Percentiles rank a stretch among this genome's conserved stretches.
phyloP scores from a whole-genome alignment of 1,284 basidiomycete genomes.

The Ustilago nuda region DNA sequence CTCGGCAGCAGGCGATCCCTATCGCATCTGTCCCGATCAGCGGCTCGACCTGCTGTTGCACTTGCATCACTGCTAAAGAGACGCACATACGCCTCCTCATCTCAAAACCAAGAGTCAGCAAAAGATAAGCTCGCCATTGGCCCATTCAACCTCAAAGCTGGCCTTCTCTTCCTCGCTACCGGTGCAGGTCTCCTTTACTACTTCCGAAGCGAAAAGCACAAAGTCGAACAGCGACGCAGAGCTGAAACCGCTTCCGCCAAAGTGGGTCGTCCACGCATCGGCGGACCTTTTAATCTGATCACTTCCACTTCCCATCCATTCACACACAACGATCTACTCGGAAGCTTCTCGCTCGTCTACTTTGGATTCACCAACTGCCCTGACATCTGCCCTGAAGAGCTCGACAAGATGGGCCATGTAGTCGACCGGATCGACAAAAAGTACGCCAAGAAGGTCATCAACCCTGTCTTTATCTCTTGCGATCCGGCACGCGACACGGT shows the following conservation, averaged over 20 bases:
- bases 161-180: slow-evolving; percentile 82
- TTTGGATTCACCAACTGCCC: slow-evolving; percentile 79
- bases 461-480: slow-evolving; percentile 91
- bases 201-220: slow-evolving; percentile 85
- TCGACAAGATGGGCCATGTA: slow-evolving; percentile 93
- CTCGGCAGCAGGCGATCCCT: slow-evolving; percentile 9
- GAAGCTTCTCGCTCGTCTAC: slow-evolving; percentile 84
- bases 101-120: slow-evolving; percentile 39
- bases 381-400: slow-evolving; percentile 97
- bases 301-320: slow-evolving; percentile 72
- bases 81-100: slow-evolving; percentile 22
- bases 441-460: slow-evolving; percentile 69
- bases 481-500: slow-evolving; percentile 92
- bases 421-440: slow-evolving; percentile 78
- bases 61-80: background rate
- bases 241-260: slow-evolving; percentile 61
- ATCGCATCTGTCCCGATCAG: slow-evolving; percentile 11
- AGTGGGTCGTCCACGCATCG: slow-evolving; percentile 80
- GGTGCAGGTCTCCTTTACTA: slow-evolving; percentile 87
- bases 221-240: slow-evolving; percentile 47
- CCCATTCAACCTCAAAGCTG: slow-evolving; percentile 87
- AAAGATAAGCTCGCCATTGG: slow-evolving; percentile 50
- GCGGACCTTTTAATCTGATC: slow-evolving; percentile 80
- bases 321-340: slow-evolving; percentile 86
- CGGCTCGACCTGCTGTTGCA: slow-evolving; percentile 7